Conservation (phyloP, 805 yeast genomes). For the Lachancea lanzarotensis region DNA sequence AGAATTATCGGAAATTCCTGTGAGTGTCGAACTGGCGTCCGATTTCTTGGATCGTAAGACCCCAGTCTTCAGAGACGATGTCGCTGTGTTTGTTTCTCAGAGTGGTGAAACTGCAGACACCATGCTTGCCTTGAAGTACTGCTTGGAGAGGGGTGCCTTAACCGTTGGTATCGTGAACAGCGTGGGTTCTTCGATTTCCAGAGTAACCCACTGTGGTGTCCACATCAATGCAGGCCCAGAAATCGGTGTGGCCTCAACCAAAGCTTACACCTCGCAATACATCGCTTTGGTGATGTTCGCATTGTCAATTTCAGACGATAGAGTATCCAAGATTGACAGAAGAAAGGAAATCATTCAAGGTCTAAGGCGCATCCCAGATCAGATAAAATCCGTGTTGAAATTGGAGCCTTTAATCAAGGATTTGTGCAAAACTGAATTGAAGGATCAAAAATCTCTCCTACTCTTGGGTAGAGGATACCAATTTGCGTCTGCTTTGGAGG, state of each 20-base stretch:
- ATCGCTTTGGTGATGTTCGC: conserved; percentile 97
- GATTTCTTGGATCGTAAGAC: conserved; percentile 91
- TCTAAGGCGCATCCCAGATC: conserved; percentile 73
- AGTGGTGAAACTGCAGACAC: conserved; percentile 99
- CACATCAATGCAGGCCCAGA: conserved; percentile 99
- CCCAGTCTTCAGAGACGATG: conserved; percentile 98
- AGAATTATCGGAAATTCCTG: conserved; percentile 93
- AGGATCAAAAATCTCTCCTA: conserved; percentile 78
- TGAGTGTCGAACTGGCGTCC: conserved; percentile 85
- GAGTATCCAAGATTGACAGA: conserved; percentile 67
- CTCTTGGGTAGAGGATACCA: conserved; percentile 97
- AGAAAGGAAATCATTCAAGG: conserved; percentile 84
- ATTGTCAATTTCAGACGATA: conserved; percentile 86
- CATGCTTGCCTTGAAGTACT: conserved; percentile 88
- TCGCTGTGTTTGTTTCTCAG: conserved; percentile 95
- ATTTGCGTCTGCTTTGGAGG: conserved; percentile 94
- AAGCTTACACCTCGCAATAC: conserved; percentile 97
- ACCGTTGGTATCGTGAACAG: conserved; percentile 96
- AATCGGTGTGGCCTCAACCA: conserved; percentile 98
- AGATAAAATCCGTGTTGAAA: conserved; percentile 68
- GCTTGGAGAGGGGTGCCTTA: conserved; percentile 94
- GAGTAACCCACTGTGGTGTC: conserved; percentile 98
- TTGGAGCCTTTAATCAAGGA: conserved; percentile 69
- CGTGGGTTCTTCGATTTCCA: conserved; percentile 94
- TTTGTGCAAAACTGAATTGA: conserved; percentile 66